phyloP scores from a whole-genome alignment of 106 monocot genomes.

The Allium cepa region DNA sequence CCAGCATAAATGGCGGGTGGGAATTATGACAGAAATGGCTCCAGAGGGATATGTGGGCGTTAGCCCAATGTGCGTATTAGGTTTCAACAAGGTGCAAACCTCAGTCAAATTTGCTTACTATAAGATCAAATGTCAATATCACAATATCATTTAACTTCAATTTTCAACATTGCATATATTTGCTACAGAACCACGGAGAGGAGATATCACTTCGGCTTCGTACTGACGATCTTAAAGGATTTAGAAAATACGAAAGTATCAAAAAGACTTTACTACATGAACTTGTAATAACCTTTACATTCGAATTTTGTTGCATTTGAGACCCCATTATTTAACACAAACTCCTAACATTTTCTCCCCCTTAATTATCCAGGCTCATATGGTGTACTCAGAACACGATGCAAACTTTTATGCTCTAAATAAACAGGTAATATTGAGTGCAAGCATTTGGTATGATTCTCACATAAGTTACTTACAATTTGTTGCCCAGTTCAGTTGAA shows the following conservation, averaged over 20 bases:
- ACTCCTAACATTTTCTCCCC: neutral
- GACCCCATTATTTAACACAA: too few relatives aligned
- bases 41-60: conserved; percentile 97
- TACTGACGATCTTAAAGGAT: conserved; percentile 96
- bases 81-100: conserved; percentile 73
- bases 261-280: conserved; percentile 93
- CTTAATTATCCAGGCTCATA: conserved; percentile 61
- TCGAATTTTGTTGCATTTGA: neutral
- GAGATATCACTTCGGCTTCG: conserved; percentile 95
- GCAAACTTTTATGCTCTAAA: conserved; percentile 77
- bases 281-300: conserved; percentile 45
- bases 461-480: neutral
- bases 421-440: conserved; percentile 53
- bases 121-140: neutral
- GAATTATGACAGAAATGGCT: conserved; percentile 96
- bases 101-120: neutral
- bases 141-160: neutral
- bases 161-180: conserved; percentile 4
- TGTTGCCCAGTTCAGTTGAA: conserved; percentile 52
- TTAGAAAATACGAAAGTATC: conserved; percentile 93
- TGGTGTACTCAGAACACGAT: conserved; percentile 94
- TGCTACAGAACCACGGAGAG: conserved; percentile 76
- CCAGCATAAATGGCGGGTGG: conserved; percentile 87
- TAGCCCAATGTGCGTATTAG: conserved; percentile 81
- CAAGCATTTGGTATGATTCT: neutral